Percentiles rank a stretch among this genome's conserved stretches.
Conservation (phyloP, 805 yeast species). For the Suhomyces xylopsoci region DNA sequence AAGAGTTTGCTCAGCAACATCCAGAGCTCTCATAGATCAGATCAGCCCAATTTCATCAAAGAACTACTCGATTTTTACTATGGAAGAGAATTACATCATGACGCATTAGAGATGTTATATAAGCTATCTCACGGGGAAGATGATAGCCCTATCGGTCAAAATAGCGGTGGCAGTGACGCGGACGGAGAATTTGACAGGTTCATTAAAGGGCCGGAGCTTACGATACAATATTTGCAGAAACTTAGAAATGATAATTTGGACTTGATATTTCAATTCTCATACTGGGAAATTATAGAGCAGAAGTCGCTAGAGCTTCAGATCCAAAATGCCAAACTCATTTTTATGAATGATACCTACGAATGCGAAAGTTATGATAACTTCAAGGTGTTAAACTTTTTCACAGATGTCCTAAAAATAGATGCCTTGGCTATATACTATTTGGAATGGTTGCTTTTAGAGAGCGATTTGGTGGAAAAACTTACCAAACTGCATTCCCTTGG, state of each 20-base stretch:
- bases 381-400: constrained; percentile 53
- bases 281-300: constrained; percentile 45
- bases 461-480: constrained; percentile 26
- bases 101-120: constrained; percentile 64
- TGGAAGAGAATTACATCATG: constrained; percentile 57
- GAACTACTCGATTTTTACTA: constrained; percentile 79
- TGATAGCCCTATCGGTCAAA: background rate
- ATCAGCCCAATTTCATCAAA: constrained; percentile 43
- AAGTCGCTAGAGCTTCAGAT: constrained; percentile 14
- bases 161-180: constrained; percentile 9
- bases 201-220: constrained; percentile 40
- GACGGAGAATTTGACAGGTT: constrained; percentile 22
- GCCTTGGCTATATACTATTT: constrained; percentile 40
- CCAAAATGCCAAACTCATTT: constrained; percentile 45
- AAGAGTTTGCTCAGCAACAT: constrained; percentile 43
- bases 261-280: constrained; percentile 54
- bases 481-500: constrained; percentile 13
- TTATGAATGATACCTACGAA: constrained; percentile 62
- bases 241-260: constrained; percentile 48
- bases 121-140: constrained; percentile 16
- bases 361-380: constrained; percentile 55
- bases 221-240: constrained; percentile 57
- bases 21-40: constrained; percentile 22
- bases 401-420: constrained; percentile 19
- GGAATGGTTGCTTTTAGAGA: constrained; percentile 40